A percentile compares a stretch with the other conserved stretches of the same genome.
Conservation (phyloP, 2,329 filamentous ascomycete genomes). For the Cercospora janseana region DNA sequence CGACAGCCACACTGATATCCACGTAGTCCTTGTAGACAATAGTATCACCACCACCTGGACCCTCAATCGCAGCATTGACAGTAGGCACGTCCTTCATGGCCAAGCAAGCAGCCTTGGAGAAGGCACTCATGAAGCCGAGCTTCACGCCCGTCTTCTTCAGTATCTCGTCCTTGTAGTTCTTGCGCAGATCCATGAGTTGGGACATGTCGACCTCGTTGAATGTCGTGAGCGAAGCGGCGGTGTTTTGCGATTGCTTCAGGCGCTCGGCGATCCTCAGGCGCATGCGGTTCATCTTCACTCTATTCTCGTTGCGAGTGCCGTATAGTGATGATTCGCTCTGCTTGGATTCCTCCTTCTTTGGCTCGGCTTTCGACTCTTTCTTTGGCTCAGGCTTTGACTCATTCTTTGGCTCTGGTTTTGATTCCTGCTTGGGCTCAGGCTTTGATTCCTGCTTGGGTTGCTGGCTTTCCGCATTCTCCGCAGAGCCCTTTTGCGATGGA, state of each 20-base stretch:
- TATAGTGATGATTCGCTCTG: conserved; percentile 45
- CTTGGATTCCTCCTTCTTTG: conserved; percentile 41
- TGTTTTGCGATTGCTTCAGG: conserved; percentile 98
- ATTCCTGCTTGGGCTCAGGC: conserved; percentile 45
- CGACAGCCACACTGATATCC: conserved; percentile 94
- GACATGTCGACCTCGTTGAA: conserved; percentile 99
- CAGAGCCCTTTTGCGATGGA: conserved; percentile 41
- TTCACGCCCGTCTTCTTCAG: conserved; percentile 96
- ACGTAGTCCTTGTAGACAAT: conserved; percentile 99
- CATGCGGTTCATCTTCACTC: conserved; percentile 99
- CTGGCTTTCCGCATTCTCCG: conserved; percentile 48
- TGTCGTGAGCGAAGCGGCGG: conserved; percentile 91
- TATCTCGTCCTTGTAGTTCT: conserved; percentile 93
- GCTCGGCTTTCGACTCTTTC: conserved; percentile 38
- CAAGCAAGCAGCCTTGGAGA: conserved; percentile 82
- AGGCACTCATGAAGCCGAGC: conserved; percentile 99
- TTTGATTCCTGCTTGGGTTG: conserved; percentile 43
- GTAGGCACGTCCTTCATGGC: conserved; percentile 94
- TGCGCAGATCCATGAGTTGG: conserved; percentile 92
- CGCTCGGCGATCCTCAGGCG: conserved; percentile 94
- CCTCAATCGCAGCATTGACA: conserved; percentile 96
- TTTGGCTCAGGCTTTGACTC: conserved; percentile 34
- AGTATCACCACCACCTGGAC: conserved; percentile 89
- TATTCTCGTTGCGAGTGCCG: conserved; percentile 80
- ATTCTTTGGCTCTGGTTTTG: conserved; percentile 46